Evolutionary conservation across 352 stramenopile species (phyloP).

Genomic region (Lagenidium giganteum): DNA sequence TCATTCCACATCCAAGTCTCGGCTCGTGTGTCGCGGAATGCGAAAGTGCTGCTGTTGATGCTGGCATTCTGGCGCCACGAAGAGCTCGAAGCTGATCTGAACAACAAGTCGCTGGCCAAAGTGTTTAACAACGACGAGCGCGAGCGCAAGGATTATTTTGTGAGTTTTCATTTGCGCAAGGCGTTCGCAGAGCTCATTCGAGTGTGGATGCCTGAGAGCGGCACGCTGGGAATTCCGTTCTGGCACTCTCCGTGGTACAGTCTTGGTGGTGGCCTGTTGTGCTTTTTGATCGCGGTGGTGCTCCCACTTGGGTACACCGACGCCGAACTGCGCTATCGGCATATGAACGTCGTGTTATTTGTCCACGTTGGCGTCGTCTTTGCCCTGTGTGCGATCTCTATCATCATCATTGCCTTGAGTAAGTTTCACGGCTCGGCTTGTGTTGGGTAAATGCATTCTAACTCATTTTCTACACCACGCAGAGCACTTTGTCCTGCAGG

Average conservation of each 20-base stretch:
- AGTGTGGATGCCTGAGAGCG: constrained; percentile 60
- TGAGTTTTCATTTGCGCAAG: constrained; percentile 34
- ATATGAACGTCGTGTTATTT: constrained; percentile 39
- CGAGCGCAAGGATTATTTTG: constrained; percentile 33
- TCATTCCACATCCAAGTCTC: too few species aligned
- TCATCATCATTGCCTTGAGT: constrained; percentile 33
- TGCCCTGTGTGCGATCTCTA: constrained; percentile 25
- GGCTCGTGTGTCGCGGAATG: too few species aligned
- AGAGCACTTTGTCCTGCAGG: constrained; percentile 53
- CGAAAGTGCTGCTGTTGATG: constrained; percentile 23
- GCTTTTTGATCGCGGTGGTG: constrained; percentile 11
- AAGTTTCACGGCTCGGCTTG: constrained; percentile 1
- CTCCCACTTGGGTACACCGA: constrained; percentile 1
- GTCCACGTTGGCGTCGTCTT: constrained; percentile 30
- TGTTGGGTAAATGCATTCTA: background rate
- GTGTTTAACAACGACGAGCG: constrained; percentile 26
- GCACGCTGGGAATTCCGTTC: constrained; percentile 34
- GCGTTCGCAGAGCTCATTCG: constrained; percentile 34
- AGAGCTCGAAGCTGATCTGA: constrained; percentile 36
- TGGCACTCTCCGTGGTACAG: constrained; percentile 44
- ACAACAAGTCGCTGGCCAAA: constrained; percentile 26
- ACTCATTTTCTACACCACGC: background rate
- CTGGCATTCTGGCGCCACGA: constrained; percentile 55
- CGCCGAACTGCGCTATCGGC: constrained; percentile 14
- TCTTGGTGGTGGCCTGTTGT: constrained; percentile 21